These are phyloP conservation scores for Capsella bursapastoris DNA, from an alignment of 345 rosid species.

Conservation along the genomic window DNA sequence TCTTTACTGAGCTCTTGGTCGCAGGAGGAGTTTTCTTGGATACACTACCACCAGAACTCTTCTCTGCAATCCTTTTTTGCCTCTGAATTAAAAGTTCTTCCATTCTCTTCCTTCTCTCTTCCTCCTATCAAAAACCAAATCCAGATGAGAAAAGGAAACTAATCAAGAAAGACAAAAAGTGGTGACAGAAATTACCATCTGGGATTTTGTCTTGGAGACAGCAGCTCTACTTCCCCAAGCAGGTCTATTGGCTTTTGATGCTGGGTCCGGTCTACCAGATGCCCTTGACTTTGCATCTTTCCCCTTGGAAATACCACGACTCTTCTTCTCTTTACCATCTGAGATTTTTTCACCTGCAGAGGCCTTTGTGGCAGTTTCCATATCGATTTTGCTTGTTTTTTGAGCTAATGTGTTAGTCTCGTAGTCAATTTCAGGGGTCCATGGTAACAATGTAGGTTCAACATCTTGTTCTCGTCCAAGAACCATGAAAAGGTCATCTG, in stretches of 20 bases:
- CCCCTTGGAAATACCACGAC: conserved; percentile 46
- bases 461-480: conserved; percentile 69
- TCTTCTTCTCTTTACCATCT: conserved; percentile 48
- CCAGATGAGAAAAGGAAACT: conserved; percentile 22
- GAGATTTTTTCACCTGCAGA: conserved; percentile 43
- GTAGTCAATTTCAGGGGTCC: conserved; percentile 85
- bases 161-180: conserved; percentile 1
- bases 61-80: conserved; percentile 93
- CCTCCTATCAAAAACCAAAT: conserved; percentile 63
- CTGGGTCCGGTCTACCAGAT: conserved; percentile 54
- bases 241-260: conserved; percentile 62
- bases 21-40: conserved; percentile 53
- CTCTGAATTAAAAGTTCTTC: conserved; percentile 77
- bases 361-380: conserved; percentile 45
- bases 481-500: conserved; percentile 95
- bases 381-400: conserved; percentile 46
- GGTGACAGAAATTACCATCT: conserved; percentile 54
- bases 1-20: conserved; percentile 41
- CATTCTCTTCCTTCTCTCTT: conserved; percentile 76
- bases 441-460: conserved; percentile 51
- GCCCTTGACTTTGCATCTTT: conserved; percentile 64
- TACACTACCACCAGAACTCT: conserved; percentile 59
- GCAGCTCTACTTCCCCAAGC: conserved; percentile 62
- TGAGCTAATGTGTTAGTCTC: conserved; percentile 54
- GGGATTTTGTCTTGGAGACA: conserved; percentile 62